Conservation (phyloP, 441 rosid genomes). For the Pelargonium cotyledonis region DNA sequence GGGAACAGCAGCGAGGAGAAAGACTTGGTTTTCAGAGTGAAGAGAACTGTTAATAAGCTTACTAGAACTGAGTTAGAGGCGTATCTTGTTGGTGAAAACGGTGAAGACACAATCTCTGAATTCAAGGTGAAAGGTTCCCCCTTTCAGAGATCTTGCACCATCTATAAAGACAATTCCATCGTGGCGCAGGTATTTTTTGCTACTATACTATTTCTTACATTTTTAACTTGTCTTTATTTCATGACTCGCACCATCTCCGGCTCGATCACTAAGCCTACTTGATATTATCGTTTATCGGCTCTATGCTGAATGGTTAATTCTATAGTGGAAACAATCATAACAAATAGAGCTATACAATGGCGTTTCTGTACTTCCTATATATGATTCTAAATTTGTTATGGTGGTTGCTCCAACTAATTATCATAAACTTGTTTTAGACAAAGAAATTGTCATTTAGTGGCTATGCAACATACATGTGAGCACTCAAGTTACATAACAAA, state of each 20-base stretch:
- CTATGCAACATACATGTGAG: no score
- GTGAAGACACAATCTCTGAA: conserved; percentile 28
- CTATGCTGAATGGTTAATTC: no score
- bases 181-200: conserved; percentile 53
- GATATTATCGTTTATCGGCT: no score
- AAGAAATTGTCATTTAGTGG: no score
- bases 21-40: conserved; percentile 43
- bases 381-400: no score
- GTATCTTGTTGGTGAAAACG: conserved; percentile 28
- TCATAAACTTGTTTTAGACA: no score
- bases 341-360: no score
- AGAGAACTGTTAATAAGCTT: conserved; percentile 42
- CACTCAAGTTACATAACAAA: background rate
- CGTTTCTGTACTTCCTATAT: no score
- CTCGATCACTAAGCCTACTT: no score
- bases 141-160: conserved; percentile 71
- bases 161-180: conserved; percentile 49
- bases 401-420: no score
- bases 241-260: background rate
- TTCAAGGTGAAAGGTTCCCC: conserved; percentile 55
- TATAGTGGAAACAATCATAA: no score
- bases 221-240: background rate
- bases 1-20: conserved; percentile 36
- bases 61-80: conserved; percentile 50
- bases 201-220: background rate